A percentile compares a stretch with the other conserved stretches of the same genome.
phyloP scores from a whole-genome alignment of 2,329 filamentous ascomycete genomes.

The Nemania sp. region DNA sequence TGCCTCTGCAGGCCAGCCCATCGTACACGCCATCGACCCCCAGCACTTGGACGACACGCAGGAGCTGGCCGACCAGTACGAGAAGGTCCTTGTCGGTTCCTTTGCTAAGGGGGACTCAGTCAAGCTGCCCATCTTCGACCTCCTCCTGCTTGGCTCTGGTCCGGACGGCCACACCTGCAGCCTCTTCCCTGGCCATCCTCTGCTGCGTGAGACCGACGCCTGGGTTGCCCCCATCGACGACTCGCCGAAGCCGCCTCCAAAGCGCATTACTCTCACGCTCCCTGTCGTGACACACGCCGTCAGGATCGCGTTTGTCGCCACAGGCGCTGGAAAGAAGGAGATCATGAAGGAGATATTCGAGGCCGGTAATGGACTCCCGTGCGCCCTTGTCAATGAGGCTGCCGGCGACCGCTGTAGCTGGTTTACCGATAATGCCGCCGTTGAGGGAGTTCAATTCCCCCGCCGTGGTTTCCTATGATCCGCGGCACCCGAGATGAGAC shows the following conservation, averaged over 20 bases:
- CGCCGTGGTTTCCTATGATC: slow-evolving; percentile 64
- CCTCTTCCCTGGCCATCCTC: slow-evolving; percentile 85
- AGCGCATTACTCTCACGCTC: slow-evolving; percentile 87
- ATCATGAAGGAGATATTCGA: slow-evolving; percentile 94
- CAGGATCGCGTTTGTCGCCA: slow-evolving; percentile 88
- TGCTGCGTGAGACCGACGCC: slow-evolving; percentile 82
- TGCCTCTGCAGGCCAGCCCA: slow-evolving; percentile 63
- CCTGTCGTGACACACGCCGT: slow-evolving; percentile 87
- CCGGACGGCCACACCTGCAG: slow-evolving; percentile 98
- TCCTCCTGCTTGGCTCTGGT: slow-evolving; percentile 89
- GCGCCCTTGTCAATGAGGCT: slow-evolving; percentile 82
- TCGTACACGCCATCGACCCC: slow-evolving; percentile 76
- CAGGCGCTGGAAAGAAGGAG: slow-evolving; percentile 85
- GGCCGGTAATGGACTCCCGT: slow-evolving; percentile 78
- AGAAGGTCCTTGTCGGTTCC: slow-evolving; percentile 79
- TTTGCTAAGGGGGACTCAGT: slow-evolving; percentile 95
- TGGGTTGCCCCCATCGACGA: slow-evolving; percentile 94
- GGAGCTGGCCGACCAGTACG: slow-evolving; percentile 92
- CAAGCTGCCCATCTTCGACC: slow-evolving; percentile 91
- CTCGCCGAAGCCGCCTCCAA: slow-evolving; percentile 90
- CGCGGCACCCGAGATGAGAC: neutral
- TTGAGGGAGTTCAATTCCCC: slow-evolving; percentile 83
- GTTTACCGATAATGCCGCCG: slow-evolving; percentile 88
- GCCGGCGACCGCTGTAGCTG: slow-evolving; percentile 87
- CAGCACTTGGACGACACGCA: slow-evolving; percentile 73